Conservation (phyloP, 306 rosid genomes). For the Sphenostylis stenocarpa region DNA sequence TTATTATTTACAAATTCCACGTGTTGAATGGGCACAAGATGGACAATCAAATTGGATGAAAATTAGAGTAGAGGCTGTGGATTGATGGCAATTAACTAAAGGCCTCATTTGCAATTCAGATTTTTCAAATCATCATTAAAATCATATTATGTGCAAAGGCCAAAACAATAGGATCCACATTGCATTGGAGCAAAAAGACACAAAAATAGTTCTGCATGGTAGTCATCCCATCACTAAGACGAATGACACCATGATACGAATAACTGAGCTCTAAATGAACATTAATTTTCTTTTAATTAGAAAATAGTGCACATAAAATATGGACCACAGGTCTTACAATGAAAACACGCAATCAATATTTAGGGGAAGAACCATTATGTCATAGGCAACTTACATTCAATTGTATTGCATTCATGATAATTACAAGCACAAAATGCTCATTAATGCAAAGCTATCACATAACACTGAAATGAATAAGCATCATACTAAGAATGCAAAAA, state of each 20-base stretch:
- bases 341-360: conserved; percentile 33
- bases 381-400: conserved; percentile 27
- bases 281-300: conserved; percentile 5
- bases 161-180: neutral
- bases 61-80: neutral
- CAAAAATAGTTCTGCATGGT: conserved; percentile 22
- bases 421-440: conserved; percentile 23
- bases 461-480: conserved; percentile 28
- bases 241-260: neutral
- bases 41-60: neutral
- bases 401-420: conserved; percentile 20
- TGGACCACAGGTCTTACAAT: conserved; percentile 36
- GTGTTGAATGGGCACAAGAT: neutral
- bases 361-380: conserved; percentile 23
- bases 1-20: neutral
- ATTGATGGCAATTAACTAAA: neutral
- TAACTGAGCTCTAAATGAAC: neutral
- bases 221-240: conserved; percentile 3
- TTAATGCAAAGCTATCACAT: conserved; percentile 29
- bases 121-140: neutral
- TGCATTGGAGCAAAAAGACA: conserved; percentile 8
- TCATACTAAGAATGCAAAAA: conserved; percentile 15
- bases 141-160: conserved; percentile 20
- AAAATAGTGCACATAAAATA: conserved; percentile 30
- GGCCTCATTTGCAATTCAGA: conserved; percentile 1